These are phyloP conservation scores for Neonectria sp. DNA, from an alignment of 2,329 filamentous ascomycete genomes.

Conservation along the genomic window DNA sequence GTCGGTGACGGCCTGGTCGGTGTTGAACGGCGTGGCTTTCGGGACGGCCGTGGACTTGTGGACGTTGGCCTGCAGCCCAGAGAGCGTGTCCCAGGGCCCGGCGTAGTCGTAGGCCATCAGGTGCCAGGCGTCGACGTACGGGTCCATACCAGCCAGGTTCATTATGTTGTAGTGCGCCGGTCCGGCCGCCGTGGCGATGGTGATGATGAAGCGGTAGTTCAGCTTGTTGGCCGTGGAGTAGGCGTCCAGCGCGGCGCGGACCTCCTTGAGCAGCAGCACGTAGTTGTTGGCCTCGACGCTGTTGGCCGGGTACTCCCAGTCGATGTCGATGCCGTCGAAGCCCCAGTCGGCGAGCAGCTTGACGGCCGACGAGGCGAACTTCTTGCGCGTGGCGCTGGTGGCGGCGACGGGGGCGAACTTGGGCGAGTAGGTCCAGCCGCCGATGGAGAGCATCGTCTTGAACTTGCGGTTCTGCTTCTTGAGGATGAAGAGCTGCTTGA, in stretches of 20 bases:
- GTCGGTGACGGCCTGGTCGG: constrained; percentile 72
- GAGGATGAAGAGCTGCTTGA: constrained; percentile 82
- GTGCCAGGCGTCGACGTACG: constrained; percentile 71
- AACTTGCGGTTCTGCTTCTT: constrained; percentile 84
- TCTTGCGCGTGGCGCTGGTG: constrained; percentile 71
- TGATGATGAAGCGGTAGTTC: constrained; percentile 65
- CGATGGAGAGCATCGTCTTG: constrained; percentile 86
- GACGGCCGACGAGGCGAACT: constrained; percentile 79
- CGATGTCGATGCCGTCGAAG: constrained; percentile 70
- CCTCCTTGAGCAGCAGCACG: constrained; percentile 39
- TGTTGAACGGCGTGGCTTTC: constrained; percentile 77
- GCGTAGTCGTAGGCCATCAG: constrained; percentile 81
- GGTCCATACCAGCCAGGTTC: constrained; percentile 69
- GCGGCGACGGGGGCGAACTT: constrained; percentile 68
- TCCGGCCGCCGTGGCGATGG: constrained; percentile 66
- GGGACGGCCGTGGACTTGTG: constrained; percentile 68
- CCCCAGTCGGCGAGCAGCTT: constrained; percentile 78
- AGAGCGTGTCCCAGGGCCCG: constrained; percentile 74
- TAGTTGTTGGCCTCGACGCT: constrained; percentile 54
- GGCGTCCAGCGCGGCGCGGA: constrained; percentile 59
- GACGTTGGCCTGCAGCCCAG: constrained; percentile 81
- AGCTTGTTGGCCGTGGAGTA: constrained; percentile 58
- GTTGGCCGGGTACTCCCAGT: constrained; percentile 69
- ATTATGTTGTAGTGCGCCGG: constrained; percentile 64
- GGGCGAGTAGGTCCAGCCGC: constrained; percentile 82